phyloP scores from a whole-genome alignment of 2,329 filamentous ascomycete genomes.

The Phialemonium atrogriseum region DNA sequence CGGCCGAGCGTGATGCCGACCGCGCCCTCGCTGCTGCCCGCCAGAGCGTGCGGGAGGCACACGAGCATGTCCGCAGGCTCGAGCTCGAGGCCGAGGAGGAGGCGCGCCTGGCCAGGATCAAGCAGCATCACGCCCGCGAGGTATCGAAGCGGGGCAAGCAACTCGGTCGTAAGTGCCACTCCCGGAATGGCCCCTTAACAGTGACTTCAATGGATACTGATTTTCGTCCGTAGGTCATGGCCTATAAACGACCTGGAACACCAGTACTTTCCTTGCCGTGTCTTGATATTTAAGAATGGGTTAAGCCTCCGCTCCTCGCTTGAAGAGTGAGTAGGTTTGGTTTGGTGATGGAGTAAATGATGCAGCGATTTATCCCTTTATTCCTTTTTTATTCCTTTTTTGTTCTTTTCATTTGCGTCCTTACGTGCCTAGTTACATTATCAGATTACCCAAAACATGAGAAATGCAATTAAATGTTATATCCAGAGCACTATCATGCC shows the following conservation, averaged over 20 bases:
- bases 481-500: too few species aligned
- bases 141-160: constrained; percentile 61
- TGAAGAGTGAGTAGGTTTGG: too few species aligned
- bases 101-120: constrained; percentile 56
- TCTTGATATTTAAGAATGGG: too few species aligned
- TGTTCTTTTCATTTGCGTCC: too few species aligned
- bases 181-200: neutral
- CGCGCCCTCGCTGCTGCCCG: constrained; percentile 50
- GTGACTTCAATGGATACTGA: neutral
- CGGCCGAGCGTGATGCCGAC: constrained; percentile 57
- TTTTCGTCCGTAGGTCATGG: constrained; percentile 1
- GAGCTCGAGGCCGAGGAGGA: constrained; percentile 60
- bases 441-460: too few species aligned
- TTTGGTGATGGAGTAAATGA: too few species aligned
- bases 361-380: too few species aligned
- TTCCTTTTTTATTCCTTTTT: too few species aligned
- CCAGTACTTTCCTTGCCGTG: neutral
- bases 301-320: too few species aligned
- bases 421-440: too few species aligned
- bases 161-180: constrained; percentile 53
- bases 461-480: too few species aligned
- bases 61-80: constrained; percentile 53
- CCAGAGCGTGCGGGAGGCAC: constrained; percentile 50
- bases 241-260: neutral
- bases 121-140: constrained; percentile 56